These are phyloP conservation scores for Xerocomus brunneocitrinus DNA, from an alignment of 768 basidiomycete genomes.

Conservation along the genomic window DNA sequence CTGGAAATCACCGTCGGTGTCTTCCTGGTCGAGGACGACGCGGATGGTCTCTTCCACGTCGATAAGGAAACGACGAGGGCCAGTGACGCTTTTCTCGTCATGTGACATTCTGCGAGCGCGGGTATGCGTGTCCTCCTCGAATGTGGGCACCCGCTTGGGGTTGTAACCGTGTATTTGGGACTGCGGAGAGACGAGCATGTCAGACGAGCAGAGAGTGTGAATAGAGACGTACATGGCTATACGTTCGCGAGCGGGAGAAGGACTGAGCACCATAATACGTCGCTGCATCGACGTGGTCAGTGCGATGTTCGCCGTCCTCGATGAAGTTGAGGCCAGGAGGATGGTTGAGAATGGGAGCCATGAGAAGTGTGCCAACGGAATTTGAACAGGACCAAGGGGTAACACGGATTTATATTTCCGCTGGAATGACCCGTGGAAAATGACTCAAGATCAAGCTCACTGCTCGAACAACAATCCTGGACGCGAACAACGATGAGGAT, in stretches of 20 bases:
- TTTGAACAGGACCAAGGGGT: constrained; percentile 14
- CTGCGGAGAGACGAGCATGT: constrained; percentile 35
- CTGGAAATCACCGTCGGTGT: constrained; percentile 95
- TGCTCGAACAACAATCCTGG: background rate
- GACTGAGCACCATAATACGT: constrained; percentile 81
- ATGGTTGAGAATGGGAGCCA: constrained; percentile 66
- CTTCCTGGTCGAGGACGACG: constrained; percentile 94
- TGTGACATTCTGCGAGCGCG: constrained; percentile 83
- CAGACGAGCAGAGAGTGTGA: constrained; percentile 6
- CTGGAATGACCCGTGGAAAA: background rate
- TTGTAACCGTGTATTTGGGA: constrained; percentile 69
- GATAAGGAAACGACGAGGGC: constrained; percentile 86
- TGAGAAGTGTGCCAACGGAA: constrained; percentile 18
- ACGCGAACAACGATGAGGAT: background rate
- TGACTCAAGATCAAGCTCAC: background rate
- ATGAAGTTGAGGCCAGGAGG: constrained; percentile 62
- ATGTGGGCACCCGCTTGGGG: constrained; percentile 64
- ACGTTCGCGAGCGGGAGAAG: constrained; percentile 80
- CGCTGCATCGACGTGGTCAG: constrained; percentile 63
- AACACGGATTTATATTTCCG: constrained; percentile 7
- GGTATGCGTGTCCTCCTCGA: constrained; percentile 72
- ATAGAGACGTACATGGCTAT: constrained; percentile 63
- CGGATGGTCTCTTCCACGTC: constrained; percentile 98
- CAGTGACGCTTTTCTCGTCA: constrained; percentile 80
- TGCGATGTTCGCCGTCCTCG: constrained; percentile 49